phyloP scores from a whole-genome alignment of 1,139 yeast species.

The Sugiyamaella castrensis region DNA sequence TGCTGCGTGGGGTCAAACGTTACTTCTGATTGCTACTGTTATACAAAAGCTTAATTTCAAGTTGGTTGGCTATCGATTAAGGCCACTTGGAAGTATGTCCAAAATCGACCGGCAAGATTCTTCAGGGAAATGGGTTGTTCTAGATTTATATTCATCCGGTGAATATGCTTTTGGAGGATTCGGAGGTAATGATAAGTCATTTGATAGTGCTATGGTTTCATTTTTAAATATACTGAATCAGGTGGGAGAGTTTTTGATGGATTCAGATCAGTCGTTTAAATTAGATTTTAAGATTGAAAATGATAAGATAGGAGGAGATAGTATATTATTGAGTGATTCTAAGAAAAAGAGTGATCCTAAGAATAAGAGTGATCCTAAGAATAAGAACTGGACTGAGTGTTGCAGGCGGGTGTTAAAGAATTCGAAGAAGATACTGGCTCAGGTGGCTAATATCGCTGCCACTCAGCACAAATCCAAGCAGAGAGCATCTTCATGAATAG shows the following conservation, averaged over 20 bases:
- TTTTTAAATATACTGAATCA: conserved; percentile 60
- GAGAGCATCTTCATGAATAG: too few relatives aligned
- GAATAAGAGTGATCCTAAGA: conserved; percentile 47
- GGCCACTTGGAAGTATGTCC: conserved; percentile 85
- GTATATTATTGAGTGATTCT: conserved; percentile 66
- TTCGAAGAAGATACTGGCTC: conserved; percentile 43
- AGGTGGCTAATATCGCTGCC: conserved; percentile 21
- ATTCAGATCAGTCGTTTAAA: conserved; percentile 55
- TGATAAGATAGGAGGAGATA: conserved; percentile 75
- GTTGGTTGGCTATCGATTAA: conserved; percentile 58
- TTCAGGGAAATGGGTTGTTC: conserved; percentile 37
- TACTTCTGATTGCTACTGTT: conserved; percentile 65
- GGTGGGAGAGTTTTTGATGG: conserved; percentile 50
- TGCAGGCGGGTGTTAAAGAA: conserved; percentile 79
- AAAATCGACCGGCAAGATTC: conserved; percentile 61
- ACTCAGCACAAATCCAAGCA: too few relatives aligned
- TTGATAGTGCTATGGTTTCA: conserved; percentile 77
- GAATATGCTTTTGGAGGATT: conserved; percentile 63
- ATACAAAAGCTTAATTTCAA: conserved; percentile 54
- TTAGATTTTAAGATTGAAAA: conserved; percentile 65
- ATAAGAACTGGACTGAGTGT: conserved; percentile 86
- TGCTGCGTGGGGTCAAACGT: conserved; percentile 87
- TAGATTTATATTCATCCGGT: conserved; percentile 58
- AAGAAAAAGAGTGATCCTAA: conserved; percentile 35
- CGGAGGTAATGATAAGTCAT: conserved; percentile 62